Percentiles rank a stretch among this genome's conserved stretches.
Evolutionary conservation across 2,329 filamentous ascomycete genomes (phyloP).

Genomic region (Dothistroma pini): DNA sequence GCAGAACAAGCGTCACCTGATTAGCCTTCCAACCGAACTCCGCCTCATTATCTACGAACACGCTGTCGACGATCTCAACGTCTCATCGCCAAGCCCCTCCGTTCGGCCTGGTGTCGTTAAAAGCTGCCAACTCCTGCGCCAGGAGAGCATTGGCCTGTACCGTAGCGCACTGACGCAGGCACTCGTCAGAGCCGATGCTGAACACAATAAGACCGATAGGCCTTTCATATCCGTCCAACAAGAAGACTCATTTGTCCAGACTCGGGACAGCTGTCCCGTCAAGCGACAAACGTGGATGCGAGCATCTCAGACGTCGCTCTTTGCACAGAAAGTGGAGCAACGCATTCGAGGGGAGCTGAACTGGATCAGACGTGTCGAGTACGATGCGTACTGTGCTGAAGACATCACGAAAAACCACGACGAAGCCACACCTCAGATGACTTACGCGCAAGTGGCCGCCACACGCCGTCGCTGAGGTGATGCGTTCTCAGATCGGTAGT

Average conservation of each 20-base stretch:
- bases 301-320: neutral
- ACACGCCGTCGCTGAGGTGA: neutral
- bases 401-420: no score
- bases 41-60: conserved; percentile 16
- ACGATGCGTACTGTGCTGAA: neutral
- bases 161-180: neutral
- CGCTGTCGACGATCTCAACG: conserved; percentile 3
- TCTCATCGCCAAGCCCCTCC: neutral
- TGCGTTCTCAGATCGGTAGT: no score
- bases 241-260: neutral
- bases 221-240: neutral
- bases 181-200: neutral
- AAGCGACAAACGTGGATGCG: neutral
- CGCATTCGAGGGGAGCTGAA: neutral
- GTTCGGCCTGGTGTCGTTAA: neutral
- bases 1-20: conserved; percentile 8
- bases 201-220: neutral
- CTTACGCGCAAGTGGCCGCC: neutral
- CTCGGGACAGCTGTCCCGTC: neutral
- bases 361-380: neutral
- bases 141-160: neutral
- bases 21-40: conserved; percentile 15
- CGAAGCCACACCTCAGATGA: neutral
- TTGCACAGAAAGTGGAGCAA: neutral
- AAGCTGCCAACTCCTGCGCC: neutral